phyloP scores from a whole-genome alignment of 108 stramenopile species.

The Cyclostephanos tholiformis region DNA sequence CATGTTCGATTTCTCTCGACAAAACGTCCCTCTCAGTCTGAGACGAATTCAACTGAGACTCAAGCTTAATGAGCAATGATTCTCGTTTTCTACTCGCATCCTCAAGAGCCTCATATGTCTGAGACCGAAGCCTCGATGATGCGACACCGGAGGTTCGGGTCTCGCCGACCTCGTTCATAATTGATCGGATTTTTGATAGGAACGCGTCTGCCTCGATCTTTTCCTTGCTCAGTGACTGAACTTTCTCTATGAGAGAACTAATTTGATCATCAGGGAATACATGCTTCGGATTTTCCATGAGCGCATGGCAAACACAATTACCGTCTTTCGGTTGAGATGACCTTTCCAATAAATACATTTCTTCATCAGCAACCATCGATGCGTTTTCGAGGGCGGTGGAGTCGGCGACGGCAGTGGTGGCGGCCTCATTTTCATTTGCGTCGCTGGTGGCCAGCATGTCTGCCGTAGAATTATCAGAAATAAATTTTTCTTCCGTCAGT shows the following conservation, averaged over 20 bases:
- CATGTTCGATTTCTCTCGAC: conserved; percentile 12
- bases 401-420: neutral
- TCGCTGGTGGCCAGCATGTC: too few relatives aligned
- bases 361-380: too few relatives aligned
- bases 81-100: neutral
- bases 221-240: conserved; percentile 16
- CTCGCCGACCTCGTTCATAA: neutral
- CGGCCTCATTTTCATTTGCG: too few relatives aligned
- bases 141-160: neutral
- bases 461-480: neutral
- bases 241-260: conserved; percentile 20
- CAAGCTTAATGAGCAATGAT: neutral
- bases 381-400: neutral
- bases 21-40: conserved; percentile 3
- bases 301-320: too few relatives aligned
- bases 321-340: too few relatives aligned
- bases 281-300: conserved; percentile 1
- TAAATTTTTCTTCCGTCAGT: neutral
- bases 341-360: too few relatives aligned
- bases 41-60: conserved; percentile 15
- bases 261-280: conserved; percentile 12
- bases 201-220: conserved; percentile 3
- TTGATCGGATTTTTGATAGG: neutral
- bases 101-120: conserved; percentile 1
- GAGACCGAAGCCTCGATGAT: neutral